phyloP scores from a whole-genome alignment of 139 green algal species.

The Asterochloris erici region DNA sequence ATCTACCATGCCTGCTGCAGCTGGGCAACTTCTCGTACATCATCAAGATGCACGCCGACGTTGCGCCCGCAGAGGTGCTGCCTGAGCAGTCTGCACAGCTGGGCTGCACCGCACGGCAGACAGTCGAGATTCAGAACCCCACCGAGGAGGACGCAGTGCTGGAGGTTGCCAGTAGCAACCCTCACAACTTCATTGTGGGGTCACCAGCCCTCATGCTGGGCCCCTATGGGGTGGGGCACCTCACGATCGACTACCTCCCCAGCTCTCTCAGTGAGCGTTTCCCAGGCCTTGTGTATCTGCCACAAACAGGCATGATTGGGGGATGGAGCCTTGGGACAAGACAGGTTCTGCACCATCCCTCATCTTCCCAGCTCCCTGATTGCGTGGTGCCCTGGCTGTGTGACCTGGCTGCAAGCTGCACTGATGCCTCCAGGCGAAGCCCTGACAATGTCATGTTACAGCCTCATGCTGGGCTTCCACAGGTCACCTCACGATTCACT shows the following conservation, averaged over 20 bases:
- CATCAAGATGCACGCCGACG: constrained; percentile 41
- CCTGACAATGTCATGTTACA: no score
- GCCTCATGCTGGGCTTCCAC: no score
- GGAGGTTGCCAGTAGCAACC: constrained; percentile 9
- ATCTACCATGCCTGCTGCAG: constrained; percentile 7
- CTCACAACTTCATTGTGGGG: constrained; percentile 5
- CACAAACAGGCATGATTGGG: no score
- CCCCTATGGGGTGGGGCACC: constrained; percentile 2
- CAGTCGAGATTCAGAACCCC: constrained; percentile 53
- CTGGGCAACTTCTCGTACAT: constrained; percentile 65
- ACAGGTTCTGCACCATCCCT: no score
- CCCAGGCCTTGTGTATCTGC: not conserved
- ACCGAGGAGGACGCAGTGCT: constrained; percentile 20
- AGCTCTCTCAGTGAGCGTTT: constrained; percentile 2
- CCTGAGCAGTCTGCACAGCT: constrained; percentile 38
- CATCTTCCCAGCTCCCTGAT: no score
- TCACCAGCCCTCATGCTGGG: not conserved
- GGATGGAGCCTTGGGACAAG: no score
- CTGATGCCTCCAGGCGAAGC: no score
- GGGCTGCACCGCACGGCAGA: constrained; percentile 20
- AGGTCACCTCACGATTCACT: no score
- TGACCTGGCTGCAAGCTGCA: no score
- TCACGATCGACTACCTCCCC: constrained; percentile 6
- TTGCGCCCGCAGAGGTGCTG: constrained; percentile 26
- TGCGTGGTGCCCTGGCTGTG: no score